These are phyloP conservation scores for Colletotrichum sp. DNA, from an alignment of 2,329 filamentous ascomycete genomes.

Conservation along the genomic window DNA sequence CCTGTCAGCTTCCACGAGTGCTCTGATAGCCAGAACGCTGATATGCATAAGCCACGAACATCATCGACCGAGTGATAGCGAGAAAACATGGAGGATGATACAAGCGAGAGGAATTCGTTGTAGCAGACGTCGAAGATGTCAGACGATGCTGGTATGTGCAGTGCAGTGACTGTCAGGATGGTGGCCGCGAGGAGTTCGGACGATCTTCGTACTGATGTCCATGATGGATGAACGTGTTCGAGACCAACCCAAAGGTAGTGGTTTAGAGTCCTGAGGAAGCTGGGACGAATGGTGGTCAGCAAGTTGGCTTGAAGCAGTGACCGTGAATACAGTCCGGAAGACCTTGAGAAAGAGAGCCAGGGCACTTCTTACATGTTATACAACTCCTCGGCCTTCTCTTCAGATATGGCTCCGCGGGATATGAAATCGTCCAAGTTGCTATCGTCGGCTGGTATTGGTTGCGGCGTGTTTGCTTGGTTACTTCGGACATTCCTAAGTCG, in stretches of 20 bases:
- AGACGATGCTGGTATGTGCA: slow-evolving; percentile 61
- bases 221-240: slow-evolving; percentile 51
- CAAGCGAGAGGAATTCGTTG: slow-evolving; percentile 60
- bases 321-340: not conserved
- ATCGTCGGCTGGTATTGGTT: not conserved
- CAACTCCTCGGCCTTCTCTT: slow-evolving; percentile 52
- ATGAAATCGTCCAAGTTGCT: slow-evolving; percentile 46
- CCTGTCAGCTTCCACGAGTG: slow-evolving; percentile 66
- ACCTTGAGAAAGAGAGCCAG: fast-evolving
- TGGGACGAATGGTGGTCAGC: not conserved
- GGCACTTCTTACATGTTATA: slow-evolving; percentile 38
- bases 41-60: slow-evolving; percentile 64
- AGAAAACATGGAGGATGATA: slow-evolving; percentile 63
- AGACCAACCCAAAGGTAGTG: slow-evolving; percentile 58
- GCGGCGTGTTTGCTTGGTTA: slow-evolving; percentile 13
- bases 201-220: slow-evolving; percentile 56
- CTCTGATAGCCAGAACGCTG: slow-evolving; percentile 68
- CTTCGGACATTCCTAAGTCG: slow-evolving; percentile 42
- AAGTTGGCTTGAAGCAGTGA: fast-evolving
- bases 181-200: slow-evolving; percentile 62
- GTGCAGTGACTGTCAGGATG: slow-evolving; percentile 62
- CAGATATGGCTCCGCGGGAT: slow-evolving; percentile 47
- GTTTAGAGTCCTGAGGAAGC: slow-evolving; percentile 53
- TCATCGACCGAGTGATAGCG: slow-evolving; percentile 64
- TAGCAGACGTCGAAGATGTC: slow-evolving; percentile 59